phyloP scores from a whole-genome alignment of 768 basidiomycete species.

The Lactarius sanguifluus region DNA sequence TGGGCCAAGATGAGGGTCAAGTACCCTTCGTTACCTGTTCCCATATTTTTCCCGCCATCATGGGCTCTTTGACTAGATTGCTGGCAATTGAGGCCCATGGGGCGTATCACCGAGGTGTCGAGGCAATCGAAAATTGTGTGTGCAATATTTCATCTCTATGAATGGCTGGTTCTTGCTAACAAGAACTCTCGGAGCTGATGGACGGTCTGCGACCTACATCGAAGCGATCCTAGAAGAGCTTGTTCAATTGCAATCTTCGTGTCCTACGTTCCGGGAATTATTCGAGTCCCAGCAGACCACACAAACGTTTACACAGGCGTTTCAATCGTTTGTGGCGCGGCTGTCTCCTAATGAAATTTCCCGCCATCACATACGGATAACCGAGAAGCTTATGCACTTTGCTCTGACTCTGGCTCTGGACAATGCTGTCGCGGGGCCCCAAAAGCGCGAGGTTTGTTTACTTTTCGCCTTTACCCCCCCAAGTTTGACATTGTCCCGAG shows the following conservation, averaged over 20 bases:
- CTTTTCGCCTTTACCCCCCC: background rate
- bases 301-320: constrained; percentile 63
- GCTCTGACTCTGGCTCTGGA: constrained; percentile 67
- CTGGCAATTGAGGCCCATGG: constrained; percentile 34
- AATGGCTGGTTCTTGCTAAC: background rate
- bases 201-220: constrained; percentile 34
- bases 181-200: constrained; percentile 1
- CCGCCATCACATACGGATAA: constrained; percentile 48
- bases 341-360: constrained; percentile 44
- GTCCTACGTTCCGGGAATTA: constrained; percentile 63
- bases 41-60: constrained; percentile 68
- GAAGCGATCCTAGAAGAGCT: constrained; percentile 68
- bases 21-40: constrained; percentile 52
- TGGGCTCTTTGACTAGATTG: constrained; percentile 65
- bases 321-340: constrained; percentile 52
- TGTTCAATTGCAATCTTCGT: constrained; percentile 64
- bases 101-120: constrained; percentile 30
- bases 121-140: constrained; percentile 24
- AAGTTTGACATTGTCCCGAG: constrained; percentile 34
- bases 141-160: constrained; percentile 2
- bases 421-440: constrained; percentile 55
- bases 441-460: constrained; percentile 66
- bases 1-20: constrained; percentile 43
- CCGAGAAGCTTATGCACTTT: constrained; percentile 71
- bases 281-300: constrained; percentile 74